Conservation (phyloP, 2,329 filamentous ascomycete species). For the Exophiala bonariae region DNA sequence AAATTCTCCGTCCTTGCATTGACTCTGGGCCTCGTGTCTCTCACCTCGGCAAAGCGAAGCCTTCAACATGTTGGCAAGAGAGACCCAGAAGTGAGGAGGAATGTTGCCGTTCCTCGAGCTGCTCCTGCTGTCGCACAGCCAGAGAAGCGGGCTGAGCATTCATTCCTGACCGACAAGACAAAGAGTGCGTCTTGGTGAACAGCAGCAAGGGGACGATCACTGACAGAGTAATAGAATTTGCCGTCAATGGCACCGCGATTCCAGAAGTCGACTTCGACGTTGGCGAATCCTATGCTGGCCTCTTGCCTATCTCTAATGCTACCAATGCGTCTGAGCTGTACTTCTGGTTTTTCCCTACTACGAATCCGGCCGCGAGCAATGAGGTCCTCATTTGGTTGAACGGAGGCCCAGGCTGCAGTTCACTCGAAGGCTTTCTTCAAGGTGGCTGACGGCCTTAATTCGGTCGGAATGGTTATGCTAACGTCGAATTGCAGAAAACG, state of each 20-base stretch:
- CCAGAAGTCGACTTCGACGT: slow-evolving; percentile 69
- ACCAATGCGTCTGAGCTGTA: slow-evolving; percentile 44
- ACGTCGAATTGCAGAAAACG: slow-evolving; percentile 30
- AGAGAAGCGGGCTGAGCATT: slow-evolving; percentile 13
- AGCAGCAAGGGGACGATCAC: background rate
- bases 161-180: slow-evolving; percentile 24
- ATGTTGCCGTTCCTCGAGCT: slow-evolving; percentile 7
- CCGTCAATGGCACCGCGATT: slow-evolving; percentile 63
- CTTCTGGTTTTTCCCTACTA: slow-evolving; percentile 53
- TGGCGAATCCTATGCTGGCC: slow-evolving; percentile 46
- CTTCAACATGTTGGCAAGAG: slow-evolving; percentile 27
- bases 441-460: slow-evolving; percentile 73
- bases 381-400: slow-evolving; percentile 62
- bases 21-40: slow-evolving; percentile 17
- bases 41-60: slow-evolving; percentile 20
- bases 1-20: slow-evolving; percentile 19
- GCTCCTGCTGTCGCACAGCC: slow-evolving; percentile 7
- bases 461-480: slow-evolving; percentile 42
- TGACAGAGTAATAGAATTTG: slow-evolving; percentile 51
- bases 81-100: slow-evolving; percentile 18
- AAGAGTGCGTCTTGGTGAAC: slow-evolving; percentile 16
- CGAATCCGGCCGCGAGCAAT: slow-evolving; percentile 44
- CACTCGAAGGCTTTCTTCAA: slow-evolving; percentile 56
- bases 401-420: slow-evolving; percentile 94
- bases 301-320: slow-evolving; percentile 54